Conservation (phyloP, 2,329 filamentous ascomycete genomes). For the Tympanopsis confertula region DNA sequence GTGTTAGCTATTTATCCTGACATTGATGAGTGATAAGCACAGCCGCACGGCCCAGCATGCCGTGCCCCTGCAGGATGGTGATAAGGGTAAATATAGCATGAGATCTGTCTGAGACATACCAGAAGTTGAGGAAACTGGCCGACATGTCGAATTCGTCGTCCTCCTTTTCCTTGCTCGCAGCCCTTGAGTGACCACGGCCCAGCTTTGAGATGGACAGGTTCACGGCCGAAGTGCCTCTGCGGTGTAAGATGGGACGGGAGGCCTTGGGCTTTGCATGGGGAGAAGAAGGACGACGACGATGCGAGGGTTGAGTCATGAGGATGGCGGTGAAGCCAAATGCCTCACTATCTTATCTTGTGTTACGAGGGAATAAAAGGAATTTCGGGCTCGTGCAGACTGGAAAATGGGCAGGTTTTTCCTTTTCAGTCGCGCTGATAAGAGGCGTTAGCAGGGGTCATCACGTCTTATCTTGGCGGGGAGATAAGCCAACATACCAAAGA, state of each 20-base stretch:
- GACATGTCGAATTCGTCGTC: conserved; percentile 36
- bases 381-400: too few species aligned
- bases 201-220: neutral
- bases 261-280: neutral
- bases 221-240: neutral
- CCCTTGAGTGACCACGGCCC: neutral
- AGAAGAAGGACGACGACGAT: neutral
- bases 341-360: too few species aligned
- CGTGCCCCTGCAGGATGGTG: too few species aligned
- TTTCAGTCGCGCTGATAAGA: too few species aligned
- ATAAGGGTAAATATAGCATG: neutral
- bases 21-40: conserved; percentile 10
- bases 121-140: conserved; percentile 37
- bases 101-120: conserved; percentile 19
- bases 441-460: too few species aligned
- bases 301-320: too few species aligned
- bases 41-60: too few species aligned
- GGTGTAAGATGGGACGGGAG: neutral
- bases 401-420: too few species aligned
- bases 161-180: conserved; percentile 10
- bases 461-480: too few species aligned
- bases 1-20: conserved; percentile 12
- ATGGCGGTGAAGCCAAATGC: too few species aligned
- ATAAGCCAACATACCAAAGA: too few species aligned
- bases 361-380: too few species aligned